Percentiles rank a stretch among this genome's conserved stretches.
phyloP scores from a whole-genome alignment of 2,329 filamentous ascomycete genomes.

The Leptographium flavum region DNA sequence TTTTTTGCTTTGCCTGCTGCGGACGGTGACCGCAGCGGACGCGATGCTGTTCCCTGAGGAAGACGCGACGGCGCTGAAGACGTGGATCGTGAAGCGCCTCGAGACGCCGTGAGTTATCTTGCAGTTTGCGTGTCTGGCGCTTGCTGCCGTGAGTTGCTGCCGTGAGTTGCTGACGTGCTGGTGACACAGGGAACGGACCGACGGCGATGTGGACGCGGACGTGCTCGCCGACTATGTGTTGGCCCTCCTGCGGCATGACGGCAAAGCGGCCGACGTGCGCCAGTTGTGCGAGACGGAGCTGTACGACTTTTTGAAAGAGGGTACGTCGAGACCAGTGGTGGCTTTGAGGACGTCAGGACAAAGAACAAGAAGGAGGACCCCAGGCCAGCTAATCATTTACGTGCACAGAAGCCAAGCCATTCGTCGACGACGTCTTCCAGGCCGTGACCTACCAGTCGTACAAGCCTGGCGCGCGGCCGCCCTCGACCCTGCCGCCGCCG shows the following conservation, averaged over 20 bases:
- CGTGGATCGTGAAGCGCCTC: conserved; percentile 64
- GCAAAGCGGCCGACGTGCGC: conserved; percentile 47
- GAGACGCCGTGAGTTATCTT: conserved; percentile 57
- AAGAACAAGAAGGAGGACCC: too few species aligned
- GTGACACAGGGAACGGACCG: conserved; percentile 53
- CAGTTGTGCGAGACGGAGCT: conserved; percentile 58
- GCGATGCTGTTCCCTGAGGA: conserved; percentile 49
- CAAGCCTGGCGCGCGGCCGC: conserved; percentile 37
- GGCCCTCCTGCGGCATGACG: conserved; percentile 58
- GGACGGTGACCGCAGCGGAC: neutral
- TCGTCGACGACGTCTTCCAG: conserved; percentile 58
- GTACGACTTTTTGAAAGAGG: conserved; percentile 59
- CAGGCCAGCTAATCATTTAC: neutral
- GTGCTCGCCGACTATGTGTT: conserved; percentile 78
- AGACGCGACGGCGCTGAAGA: conserved; percentile 51
- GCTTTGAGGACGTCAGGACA: neutral
- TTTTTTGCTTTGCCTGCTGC: neutral
- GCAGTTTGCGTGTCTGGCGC: too few species aligned
- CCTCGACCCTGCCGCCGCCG: conserved; percentile 4
- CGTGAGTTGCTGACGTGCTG: conserved; percentile 33
- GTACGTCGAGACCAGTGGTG: conserved; percentile 21
- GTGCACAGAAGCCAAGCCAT: conserved; percentile 37
- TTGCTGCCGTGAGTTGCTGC: too few species aligned
- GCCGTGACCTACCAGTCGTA: conserved; percentile 50
- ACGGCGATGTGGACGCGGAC: conserved; percentile 67